These are phyloP conservation scores for Aurinia saxatilis DNA, from an alignment of 345 rosid genomes.

Conservation along the genomic window DNA sequence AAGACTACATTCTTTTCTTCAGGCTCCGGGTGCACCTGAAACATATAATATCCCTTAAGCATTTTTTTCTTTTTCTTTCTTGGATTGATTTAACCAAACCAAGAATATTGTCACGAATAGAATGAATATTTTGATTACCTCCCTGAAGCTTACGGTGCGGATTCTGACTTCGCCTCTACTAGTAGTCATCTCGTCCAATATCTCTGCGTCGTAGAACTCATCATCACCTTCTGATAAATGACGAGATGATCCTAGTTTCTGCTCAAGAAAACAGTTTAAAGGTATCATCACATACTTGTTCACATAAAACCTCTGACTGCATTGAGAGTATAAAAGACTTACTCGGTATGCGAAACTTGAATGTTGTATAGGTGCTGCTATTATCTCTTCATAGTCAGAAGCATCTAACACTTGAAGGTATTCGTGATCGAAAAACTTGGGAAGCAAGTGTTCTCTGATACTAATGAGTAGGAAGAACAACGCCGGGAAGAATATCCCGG, in stretches of 20 bases:
- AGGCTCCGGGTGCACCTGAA: slow-evolving; percentile 12
- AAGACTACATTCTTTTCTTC: slow-evolving; percentile 17
- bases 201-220: slow-evolving; percentile 52
- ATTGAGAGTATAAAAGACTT: not conserved
- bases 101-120: not conserved
- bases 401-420: slow-evolving; percentile 52
- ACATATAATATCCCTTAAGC: not conserved
- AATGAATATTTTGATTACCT: slow-evolving; percentile 22
- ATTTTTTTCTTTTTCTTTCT: not conserved
- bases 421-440: slow-evolving; percentile 40
- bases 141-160: slow-evolving; percentile 46
- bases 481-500: slow-evolving; percentile 73
- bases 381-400: slow-evolving; percentile 56
- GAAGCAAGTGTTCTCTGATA: slow-evolving; percentile 64
- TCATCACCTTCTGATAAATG: slow-evolving; percentile 30
- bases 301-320: not conserved
- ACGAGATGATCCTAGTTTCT: slow-evolving; percentile 29
- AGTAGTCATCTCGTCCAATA: slow-evolving; percentile 70
- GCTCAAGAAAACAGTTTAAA: not conserved
- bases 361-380: slow-evolving; percentile 25
- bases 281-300: not conserved
- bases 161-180: slow-evolving; percentile 71
- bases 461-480: slow-evolving; percentile 68
- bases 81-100: not conserved
- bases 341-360: slow-evolving; percentile 25